A percentile compares a stretch with the other conserved stretches of the same genome.
Evolutionary conservation across 2,329 filamentous ascomycete genomes (phyloP).

Genomic region (Hymenoscyphus occultus): DNA sequence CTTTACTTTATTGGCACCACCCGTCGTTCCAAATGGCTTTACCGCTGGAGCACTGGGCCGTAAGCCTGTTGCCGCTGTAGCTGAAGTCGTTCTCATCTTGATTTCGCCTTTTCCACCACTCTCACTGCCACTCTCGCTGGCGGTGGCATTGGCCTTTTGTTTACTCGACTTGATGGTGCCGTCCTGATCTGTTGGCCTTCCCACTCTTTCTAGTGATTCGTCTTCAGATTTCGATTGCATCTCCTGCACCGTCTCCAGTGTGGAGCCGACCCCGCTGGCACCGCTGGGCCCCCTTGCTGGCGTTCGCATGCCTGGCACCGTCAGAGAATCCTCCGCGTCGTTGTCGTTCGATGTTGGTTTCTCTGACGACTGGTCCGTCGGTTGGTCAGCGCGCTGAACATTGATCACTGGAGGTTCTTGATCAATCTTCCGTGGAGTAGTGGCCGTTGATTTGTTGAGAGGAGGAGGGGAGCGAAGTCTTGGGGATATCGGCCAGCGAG

Average conservation of each 20-base stretch:
- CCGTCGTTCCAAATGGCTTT: conserved; percentile 61
- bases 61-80: conserved; percentile 42
- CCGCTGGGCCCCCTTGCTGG: conserved; percentile 58
- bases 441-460: conserved; percentile 46
- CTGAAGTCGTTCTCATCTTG: conserved; percentile 35
- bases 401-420: conserved; percentile 51
- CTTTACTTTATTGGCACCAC: conserved; percentile 63
- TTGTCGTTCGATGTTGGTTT: conserved; percentile 23
- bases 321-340: conserved; percentile 32
- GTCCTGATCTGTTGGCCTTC: conserved; percentile 37
- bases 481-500: conserved; percentile 75
- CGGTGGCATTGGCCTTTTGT: conserved; percentile 43
- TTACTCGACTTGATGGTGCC: conserved; percentile 28
- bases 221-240: conserved; percentile 56
- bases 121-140: conserved; percentile 63
- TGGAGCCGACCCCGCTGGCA: conserved; percentile 56
- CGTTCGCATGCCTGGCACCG: conserved; percentile 50
- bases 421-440: conserved; percentile 47
- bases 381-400: conserved; percentile 46
- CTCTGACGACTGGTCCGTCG: conserved; percentile 40
- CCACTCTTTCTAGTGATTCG: conserved; percentile 47
- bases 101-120: conserved; percentile 55
- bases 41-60: conserved; percentile 56
- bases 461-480: conserved; percentile 76
- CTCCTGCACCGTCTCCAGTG: conserved; percentile 89